Evolutionary conservation across 2,329 filamentous ascomycete species (phyloP), one percentile per base, ranked within the genome.

Genomic region (Trichoderma semiorbis): DNA sequence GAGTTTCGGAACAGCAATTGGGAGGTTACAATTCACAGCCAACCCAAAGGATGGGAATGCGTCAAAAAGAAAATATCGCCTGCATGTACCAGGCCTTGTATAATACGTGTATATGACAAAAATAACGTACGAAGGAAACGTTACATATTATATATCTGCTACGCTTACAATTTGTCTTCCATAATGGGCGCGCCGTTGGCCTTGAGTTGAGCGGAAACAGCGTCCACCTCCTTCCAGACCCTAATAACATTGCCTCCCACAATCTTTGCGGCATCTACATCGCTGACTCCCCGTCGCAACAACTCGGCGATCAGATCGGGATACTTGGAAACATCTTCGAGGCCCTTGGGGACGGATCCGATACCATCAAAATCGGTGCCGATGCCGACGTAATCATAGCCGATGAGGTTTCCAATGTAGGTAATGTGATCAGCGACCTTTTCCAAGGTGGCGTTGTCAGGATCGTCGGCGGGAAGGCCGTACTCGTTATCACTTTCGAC

Each of bases 341-440:
- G 81, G 0, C 95, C 95, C 69, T 84, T 79, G 0, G 95, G 94
- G 5, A 90, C 90, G 1, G 76, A 80, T 1, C 80, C 78, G 71
- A 95, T 95, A 10, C 89, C 95, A 79, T 98, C 95, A 79, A 95
- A 98, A 80, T 98, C 95, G 67, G 92, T 94, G 0, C 95, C 95
- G 21, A 98, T 81, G 0, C 95, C 95, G 18, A 98, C 94, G 79
- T 97, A 88, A 53, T 95, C 92, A 76, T 92, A 98, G 3, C 95
- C 95, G 73, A 97, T 93, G 36, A 92, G 83, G 60, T 92, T 85
- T 3, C 93, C 95, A 75, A 98, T 95, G 78, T 98, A 87, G 74
- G 89, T 85, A 73, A 98, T 91, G 80, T 98, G 95, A 73, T 90
- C 86, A 1, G 90, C 93, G 1, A 97, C 93, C 73, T 95, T 93